Conservation (phyloP, 1,284 basidiomycete genomes). For the Ceratobasidium sp. region DNA sequence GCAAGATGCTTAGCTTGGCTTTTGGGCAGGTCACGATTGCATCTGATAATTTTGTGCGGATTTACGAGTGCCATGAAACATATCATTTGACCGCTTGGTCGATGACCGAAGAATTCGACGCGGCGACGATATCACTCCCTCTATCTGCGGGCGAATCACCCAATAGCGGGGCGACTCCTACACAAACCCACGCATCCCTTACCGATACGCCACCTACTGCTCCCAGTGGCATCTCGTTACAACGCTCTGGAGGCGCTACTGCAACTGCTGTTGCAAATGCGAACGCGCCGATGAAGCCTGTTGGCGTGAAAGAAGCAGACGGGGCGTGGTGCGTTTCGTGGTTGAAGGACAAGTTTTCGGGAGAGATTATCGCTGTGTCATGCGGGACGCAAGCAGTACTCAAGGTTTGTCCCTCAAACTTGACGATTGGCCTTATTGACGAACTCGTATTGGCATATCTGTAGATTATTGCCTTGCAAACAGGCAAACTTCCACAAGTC, state of each 20-base stretch:
- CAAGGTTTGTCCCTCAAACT: constrained; percentile 67
- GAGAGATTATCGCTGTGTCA: constrained; percentile 83
- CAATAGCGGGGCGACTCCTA: constrained; percentile 71
- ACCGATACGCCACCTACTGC: constrained; percentile 70
- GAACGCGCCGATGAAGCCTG: constrained; percentile 25
- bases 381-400: constrained; percentile 79
- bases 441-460: not conserved
- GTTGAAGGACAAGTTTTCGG: constrained; percentile 96
- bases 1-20: constrained; percentile 5
- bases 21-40: constrained; percentile 93
- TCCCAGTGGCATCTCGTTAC: constrained; percentile 56
- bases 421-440: not conserved
- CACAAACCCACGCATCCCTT: constrained; percentile 68
- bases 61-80: constrained; percentile 89
- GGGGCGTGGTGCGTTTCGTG: constrained; percentile 94
- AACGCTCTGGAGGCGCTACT: constrained; percentile 55
- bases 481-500: constrained; percentile 55
- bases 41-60: constrained; percentile 85
- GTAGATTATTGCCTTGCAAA: constrained; percentile 62
- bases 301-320: constrained; percentile 80
- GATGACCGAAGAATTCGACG: constrained; percentile 82
- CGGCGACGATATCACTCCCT: constrained; percentile 55
- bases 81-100: constrained; percentile 85
- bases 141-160: constrained; percentile 54
- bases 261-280: constrained; percentile 13